Conservation (phyloP, 2,329 filamentous ascomycete genomes). For the Fusarium nisikadoi region DNA sequence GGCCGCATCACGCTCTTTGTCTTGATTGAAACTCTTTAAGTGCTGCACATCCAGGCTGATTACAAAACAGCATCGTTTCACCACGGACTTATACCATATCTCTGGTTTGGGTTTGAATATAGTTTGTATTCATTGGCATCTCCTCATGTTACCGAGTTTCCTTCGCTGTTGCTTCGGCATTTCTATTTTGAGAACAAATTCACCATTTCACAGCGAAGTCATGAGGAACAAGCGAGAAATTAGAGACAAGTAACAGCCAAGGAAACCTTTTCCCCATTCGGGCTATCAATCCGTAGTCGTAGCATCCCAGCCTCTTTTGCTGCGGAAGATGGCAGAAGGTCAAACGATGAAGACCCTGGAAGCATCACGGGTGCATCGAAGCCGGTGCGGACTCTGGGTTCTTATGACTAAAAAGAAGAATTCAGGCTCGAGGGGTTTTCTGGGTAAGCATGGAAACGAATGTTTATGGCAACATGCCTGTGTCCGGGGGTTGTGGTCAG, state of each 20-base stretch:
- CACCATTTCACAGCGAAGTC: not conserved
- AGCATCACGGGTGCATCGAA: not conserved
- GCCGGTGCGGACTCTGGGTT: not conserved
- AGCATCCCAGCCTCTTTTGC: not conserved
- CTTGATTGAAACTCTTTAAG: not conserved
- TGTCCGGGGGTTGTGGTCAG: not conserved
- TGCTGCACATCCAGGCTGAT: not conserved
- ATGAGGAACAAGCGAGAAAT: not conserved
- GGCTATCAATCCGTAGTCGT: not conserved
- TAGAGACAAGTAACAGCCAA: not conserved
- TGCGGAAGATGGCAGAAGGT: not conserved
- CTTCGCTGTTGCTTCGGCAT: too few relatives aligned
- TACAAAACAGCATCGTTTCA: not conserved
- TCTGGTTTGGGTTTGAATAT: not conserved
- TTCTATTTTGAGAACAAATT: not conserved
- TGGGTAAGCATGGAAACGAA: not conserved
- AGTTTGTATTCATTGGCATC: not conserved
- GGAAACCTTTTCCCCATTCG: not conserved
- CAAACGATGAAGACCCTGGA: not conserved
- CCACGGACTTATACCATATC: not conserved
- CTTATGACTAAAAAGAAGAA: not conserved
- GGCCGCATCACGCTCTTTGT: not conserved
- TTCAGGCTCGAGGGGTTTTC: not conserved
- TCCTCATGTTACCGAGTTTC: not conserved
- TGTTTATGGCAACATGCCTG: not conserved